Conservation (phyloP, 2,329 filamentous ascomycete species). For the Verticillium albo-atrum region DNA sequence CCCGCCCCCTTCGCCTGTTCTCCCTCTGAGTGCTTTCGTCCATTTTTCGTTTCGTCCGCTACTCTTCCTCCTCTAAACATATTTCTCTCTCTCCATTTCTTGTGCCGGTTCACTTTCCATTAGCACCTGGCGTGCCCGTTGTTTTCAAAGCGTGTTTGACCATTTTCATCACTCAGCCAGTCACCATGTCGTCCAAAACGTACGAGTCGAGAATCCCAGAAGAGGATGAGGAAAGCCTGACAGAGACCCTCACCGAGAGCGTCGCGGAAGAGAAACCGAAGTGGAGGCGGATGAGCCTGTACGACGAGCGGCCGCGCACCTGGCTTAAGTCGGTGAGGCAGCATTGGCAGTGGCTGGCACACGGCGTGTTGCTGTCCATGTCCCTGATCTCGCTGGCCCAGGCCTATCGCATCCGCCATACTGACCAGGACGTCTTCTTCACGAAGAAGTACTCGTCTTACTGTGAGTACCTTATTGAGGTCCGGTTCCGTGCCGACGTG, state of each 20-base stretch:
- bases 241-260: conserved; percentile 8
- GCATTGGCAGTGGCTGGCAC: conserved; percentile 34
- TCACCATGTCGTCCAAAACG: conserved; percentile 9
- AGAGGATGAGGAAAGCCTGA: conserved; percentile 14
- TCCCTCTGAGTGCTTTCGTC: not conserved
- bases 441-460: conserved; percentile 37
- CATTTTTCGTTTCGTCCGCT: not conserved
- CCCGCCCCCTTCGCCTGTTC: not conserved
- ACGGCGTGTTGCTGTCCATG: conserved; percentile 31
- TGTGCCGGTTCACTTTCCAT: not conserved
- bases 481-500: no score
- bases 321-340: conserved; percentile 16
- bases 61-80: not conserved
- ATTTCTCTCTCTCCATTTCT: not conserved
- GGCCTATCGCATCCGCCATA: conserved; percentile 31
- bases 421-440: conserved; percentile 25
- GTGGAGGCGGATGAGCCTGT: conserved; percentile 11
- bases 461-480: conserved; percentile 26
- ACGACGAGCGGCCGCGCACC: conserved; percentile 19
- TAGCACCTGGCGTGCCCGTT: conserved; percentile 10
- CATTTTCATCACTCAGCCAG: not conserved
- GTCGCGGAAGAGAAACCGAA: not conserved
- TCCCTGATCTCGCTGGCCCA: conserved; percentile 35
- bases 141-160: not conserved
- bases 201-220: conserved; percentile 12